These are phyloP conservation scores for Leishmania lainsoni DNA, from an alignment of 208 protist species.

Conservation along the genomic window DNA sequence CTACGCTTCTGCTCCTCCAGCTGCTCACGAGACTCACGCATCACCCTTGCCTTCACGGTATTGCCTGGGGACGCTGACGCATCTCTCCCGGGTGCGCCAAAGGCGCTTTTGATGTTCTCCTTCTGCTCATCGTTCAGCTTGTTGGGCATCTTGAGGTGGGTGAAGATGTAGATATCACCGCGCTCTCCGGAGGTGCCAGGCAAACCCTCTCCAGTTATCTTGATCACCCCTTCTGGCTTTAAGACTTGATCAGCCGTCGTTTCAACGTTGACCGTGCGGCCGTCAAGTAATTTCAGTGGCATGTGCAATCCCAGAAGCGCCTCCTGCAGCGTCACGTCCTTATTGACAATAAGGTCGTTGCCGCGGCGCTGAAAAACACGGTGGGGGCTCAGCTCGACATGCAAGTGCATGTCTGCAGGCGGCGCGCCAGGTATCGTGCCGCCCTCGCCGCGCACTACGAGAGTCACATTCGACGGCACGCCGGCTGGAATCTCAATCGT, in stretches of 20 bases:
- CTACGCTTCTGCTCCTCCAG: constrained; percentile 78
- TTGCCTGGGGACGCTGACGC: constrained; percentile 47
- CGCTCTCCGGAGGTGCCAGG: constrained; percentile 61
- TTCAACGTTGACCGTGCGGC: constrained; percentile 85
- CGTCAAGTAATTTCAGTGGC: constrained; percentile 92
- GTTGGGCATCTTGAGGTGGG: constrained; percentile 74
- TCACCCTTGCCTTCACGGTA: constrained; percentile 72
- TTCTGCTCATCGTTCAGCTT: constrained; percentile 72
- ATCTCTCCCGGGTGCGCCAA: constrained; percentile 54
- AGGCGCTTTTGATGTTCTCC: constrained; percentile 66
- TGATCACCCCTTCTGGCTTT: constrained; percentile 80
- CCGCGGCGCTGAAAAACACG: constrained; percentile 92
- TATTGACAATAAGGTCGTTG: constrained; percentile 93
- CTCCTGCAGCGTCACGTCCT: constrained; percentile 93
- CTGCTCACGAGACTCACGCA: constrained; percentile 77
- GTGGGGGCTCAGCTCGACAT: constrained; percentile 95
- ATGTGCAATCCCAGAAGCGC: constrained; percentile 92
- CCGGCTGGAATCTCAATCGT: constrained; percentile 96
- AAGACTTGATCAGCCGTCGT: constrained; percentile 56
- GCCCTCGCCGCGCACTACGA: constrained; percentile 96
- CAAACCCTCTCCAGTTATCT: constrained; percentile 88
- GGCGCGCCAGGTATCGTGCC: constrained; percentile 92
- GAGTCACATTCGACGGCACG: constrained; percentile 95
- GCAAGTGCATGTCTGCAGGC: constrained; percentile 97
- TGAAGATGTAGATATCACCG: constrained; percentile 89